Conservation (phyloP, 805 yeast genomes). For the Groenewaldozyma salmanticensis region DNA sequence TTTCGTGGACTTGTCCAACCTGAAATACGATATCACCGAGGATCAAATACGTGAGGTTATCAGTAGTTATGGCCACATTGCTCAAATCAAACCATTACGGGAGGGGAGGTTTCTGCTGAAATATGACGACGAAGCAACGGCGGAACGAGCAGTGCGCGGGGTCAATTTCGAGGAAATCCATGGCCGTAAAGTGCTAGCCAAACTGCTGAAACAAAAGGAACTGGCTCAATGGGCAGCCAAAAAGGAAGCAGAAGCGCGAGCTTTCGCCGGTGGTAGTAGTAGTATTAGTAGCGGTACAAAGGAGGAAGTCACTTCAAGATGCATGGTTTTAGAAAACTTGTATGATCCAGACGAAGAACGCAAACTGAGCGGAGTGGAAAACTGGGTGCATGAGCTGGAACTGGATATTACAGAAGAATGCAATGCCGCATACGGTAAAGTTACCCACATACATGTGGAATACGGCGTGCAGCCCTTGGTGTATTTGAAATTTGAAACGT, state of each 20-base stretch:
- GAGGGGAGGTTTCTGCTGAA: background rate
- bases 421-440: conserved; percentile 28
- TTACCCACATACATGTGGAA: conserved; percentile 25
- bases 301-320: background rate
- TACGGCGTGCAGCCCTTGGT: conserved; percentile 20
- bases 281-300: too few relatives aligned
- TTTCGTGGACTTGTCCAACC: conserved; percentile 22
- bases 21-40: conserved; percentile 40
- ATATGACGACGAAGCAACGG: background rate
- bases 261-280: too few relatives aligned
- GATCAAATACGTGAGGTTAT: conserved; percentile 64
- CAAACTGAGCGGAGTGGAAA: conserved; percentile 16
- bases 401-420: conserved; percentile 29
- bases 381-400: conserved; percentile 27
- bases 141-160: background rate
- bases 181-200: background rate
- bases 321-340: background rate
- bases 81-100: background rate
- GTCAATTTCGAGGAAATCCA: background rate
- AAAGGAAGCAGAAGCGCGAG: too few relatives aligned
- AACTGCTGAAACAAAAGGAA: too few relatives aligned
- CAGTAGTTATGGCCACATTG: conserved; percentile 54
- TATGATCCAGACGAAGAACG: background rate
- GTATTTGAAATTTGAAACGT: conserved; percentile 23
- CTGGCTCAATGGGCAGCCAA: too few relatives aligned